Evolutionary conservation across 164 flowering plant species (phyloP).

Genomic region (Akebia trifoliata): DNA sequence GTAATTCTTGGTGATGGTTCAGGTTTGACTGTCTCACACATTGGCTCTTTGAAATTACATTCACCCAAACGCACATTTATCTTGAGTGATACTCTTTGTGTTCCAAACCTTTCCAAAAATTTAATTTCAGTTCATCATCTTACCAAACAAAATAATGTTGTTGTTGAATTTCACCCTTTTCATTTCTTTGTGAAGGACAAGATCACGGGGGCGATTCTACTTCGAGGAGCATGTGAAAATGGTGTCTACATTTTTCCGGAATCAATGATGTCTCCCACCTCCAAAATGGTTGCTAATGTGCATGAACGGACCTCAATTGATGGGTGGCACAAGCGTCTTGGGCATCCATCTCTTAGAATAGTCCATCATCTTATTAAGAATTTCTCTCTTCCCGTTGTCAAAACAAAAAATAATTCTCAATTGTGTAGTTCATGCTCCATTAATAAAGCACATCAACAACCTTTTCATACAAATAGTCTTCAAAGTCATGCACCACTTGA

Average conservation of each 20-base stretch:
- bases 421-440: too few species aligned
- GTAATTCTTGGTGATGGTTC: slow-evolving; percentile 4
- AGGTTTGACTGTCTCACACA: slow-evolving; percentile 4
- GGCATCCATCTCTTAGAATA: too few species aligned
- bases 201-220: not conserved
- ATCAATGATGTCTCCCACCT: not conserved
- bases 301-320: not conserved
- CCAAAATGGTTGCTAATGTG: not conserved
- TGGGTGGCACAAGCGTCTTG: not conserved
- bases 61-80: not conserved
- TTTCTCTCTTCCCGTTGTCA: too few species aligned
- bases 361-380: too few species aligned
- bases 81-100: not conserved
- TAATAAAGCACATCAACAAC: too few species aligned
- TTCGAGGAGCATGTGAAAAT: not conserved
- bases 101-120: not conserved
- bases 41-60: not conserved
- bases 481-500: too few species aligned
- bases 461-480: too few species aligned
- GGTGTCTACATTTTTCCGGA: not conserved
- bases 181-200: slow-evolving; percentile 3
- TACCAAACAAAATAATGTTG: not conserved
- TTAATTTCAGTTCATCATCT: not conserved
- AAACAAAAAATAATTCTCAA: too few species aligned
- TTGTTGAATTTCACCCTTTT: slow-evolving; percentile 7